Evolutionary conservation across 257 asterid genomes (phyloP).

Genomic region (Solanum ahanhuiri): DNA sequence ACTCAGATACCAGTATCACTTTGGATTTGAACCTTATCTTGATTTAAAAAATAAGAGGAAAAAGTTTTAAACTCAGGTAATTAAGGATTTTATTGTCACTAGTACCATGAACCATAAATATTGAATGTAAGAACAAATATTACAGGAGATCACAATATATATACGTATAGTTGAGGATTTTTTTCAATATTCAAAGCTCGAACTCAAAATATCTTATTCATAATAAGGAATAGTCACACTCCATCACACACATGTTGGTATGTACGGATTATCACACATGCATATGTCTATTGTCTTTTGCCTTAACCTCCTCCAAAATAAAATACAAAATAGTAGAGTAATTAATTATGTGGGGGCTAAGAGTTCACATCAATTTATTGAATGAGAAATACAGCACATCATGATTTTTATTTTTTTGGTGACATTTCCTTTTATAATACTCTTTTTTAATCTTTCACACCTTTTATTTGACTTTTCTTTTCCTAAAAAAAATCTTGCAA

Average conservation of each 20-base stretch:
- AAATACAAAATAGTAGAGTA: background rate
- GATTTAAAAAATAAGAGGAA: background rate
- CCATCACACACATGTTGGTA: background rate
- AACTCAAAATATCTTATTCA: too few species aligned
- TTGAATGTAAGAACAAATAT: background rate
- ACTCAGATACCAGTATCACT: background rate
- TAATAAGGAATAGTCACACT: background rate
- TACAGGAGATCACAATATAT: background rate
- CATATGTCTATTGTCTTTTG: background rate
- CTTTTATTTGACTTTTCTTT: background rate
- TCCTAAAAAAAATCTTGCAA: background rate
- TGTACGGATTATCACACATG: background rate
- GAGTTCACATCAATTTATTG: background rate
- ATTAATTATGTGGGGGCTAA: background rate
- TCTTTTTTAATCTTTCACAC: background rate
- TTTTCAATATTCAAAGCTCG: too few species aligned
- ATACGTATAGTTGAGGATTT: accelerated
- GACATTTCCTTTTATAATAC: background rate
- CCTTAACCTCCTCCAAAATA: background rate
- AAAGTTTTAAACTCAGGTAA: background rate
- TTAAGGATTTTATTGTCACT: background rate
- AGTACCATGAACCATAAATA: background rate
- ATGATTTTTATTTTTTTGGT: background rate
- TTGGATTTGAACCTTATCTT: background rate
- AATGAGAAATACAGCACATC: background rate